A percentile compares a stretch with the other conserved stretches of the same genome.
phyloP scores from a whole-genome alignment of 1,139 yeast species.

The Taphrina betulina region DNA sequence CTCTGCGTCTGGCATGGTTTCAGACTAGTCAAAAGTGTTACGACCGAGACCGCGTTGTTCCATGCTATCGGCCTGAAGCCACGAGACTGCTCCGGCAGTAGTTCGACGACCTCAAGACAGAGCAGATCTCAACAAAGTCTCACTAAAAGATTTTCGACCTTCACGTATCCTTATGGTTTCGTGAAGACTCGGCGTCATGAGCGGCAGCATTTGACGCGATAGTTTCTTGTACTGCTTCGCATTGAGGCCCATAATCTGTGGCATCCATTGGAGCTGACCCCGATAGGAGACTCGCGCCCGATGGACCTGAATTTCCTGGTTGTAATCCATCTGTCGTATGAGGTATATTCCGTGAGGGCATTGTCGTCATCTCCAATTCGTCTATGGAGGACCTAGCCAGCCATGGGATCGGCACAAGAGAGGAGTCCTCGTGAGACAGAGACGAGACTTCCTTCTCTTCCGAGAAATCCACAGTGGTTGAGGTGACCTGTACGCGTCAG shows the following conservation, averaged over 20 bases:
- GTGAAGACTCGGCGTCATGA: no score
- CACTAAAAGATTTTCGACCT: no score
- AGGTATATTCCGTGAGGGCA: no score
- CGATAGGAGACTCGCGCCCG: neutral
- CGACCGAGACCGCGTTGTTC: no score
- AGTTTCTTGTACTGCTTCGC: constrained; percentile 15
- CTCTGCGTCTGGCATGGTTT: no score
- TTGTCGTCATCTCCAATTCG: neutral
- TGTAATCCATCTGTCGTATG: no score
- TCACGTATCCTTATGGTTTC: no score
- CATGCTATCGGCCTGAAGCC: no score
- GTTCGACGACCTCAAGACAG: no score
- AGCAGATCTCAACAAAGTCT: no score
- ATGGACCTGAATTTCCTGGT: neutral
- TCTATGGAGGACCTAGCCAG: neutral
- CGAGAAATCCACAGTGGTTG: constrained; percentile 14
- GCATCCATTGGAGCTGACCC: constrained; percentile 31
- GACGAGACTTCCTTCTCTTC: neutral
- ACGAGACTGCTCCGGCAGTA: no score
- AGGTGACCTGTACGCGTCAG: constrained; percentile 7
- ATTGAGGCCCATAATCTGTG: constrained; percentile 26
- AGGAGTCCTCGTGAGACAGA: constrained; percentile 3
- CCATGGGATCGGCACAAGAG: constrained; percentile 30
- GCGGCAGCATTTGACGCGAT: constrained; percentile 11
- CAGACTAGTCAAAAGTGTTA: no score